These are phyloP conservation scores for Gossypium turneri DNA, from an alignment of 345 rosid genomes.

Conservation along the genomic window DNA sequence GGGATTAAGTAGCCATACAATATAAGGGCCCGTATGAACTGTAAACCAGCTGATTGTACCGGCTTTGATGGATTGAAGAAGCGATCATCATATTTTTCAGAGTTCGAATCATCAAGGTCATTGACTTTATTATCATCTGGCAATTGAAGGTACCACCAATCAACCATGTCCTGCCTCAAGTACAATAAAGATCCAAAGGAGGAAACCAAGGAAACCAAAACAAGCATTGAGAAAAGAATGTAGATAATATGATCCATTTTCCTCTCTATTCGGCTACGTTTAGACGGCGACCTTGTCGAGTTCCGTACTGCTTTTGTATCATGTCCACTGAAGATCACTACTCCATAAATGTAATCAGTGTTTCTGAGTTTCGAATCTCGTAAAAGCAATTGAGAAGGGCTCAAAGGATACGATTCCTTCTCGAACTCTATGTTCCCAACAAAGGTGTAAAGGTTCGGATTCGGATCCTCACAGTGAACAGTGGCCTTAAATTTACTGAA, in stretches of 20 bases:
- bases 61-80: conserved; percentile 45
- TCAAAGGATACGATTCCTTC: conserved; percentile 41
- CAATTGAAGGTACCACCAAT: conserved; percentile 59
- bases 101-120: not conserved
- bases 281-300: conserved; percentile 67
- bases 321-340: conserved; percentile 59
- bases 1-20: conserved; percentile 79
- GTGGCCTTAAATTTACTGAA: conserved; percentile 40
- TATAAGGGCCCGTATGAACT: conserved; percentile 53
- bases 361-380: conserved; percentile 79
- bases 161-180: conserved; percentile 38
- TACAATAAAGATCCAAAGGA: conserved; percentile 41
- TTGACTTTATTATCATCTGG: conserved; percentile 22
- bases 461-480: conserved; percentile 64
- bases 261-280: conserved; percentile 61
- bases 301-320: conserved; percentile 63
- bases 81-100: not conserved
- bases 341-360: conserved; percentile 61
- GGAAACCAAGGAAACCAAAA: conserved; percentile 48
- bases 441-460: conserved; percentile 64
- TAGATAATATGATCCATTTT: conserved; percentile 69
- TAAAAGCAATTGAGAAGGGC: conserved; percentile 54
- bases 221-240: conserved; percentile 50
- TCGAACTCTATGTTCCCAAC: conserved; percentile 60
- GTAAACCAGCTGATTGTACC: conserved; percentile 37